Percentiles rank a stretch among this genome's conserved stretches.
phyloP scores from a whole-genome alignment of 2,329 filamentous ascomycete species.

The Botryotinia calthae region DNA sequence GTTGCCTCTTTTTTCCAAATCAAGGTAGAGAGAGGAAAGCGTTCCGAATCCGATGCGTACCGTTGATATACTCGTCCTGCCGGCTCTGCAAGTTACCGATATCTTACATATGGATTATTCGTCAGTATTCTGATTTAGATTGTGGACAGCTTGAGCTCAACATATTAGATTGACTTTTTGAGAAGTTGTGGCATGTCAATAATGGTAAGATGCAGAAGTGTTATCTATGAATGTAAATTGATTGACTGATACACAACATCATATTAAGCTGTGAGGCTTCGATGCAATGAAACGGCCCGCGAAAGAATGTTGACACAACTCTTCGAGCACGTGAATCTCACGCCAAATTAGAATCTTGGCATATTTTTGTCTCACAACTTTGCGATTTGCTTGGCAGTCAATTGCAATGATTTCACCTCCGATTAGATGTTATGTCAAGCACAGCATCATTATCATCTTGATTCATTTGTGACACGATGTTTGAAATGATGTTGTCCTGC shows the following conservation, averaged over 20 bases:
- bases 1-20: background rate
- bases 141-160: background rate
- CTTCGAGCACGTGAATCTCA: background rate
- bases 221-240: background rate
- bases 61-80: background rate
- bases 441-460: background rate
- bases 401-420: background rate
- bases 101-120: background rate
- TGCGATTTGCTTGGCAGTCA: background rate
- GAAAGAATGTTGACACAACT: background rate
- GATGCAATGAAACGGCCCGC: background rate
- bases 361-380: background rate
- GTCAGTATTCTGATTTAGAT: background rate
- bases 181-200: background rate
- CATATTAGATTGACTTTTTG: background rate
- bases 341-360: background rate
- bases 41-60: background rate
- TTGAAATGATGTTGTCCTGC: conserved; percentile 38
- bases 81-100: background rate
- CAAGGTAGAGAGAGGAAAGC: background rate
- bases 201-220: background rate
- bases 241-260: conserved; percentile 7
- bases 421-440: background rate
- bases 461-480: background rate
- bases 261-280: background rate